Percentiles rank a stretch among this genome's conserved stretches.
Evolutionary conservation across 2,329 filamentous ascomycete genomes (phyloP).

Genomic region (Myriosclerotinia scirpicola): DNA sequence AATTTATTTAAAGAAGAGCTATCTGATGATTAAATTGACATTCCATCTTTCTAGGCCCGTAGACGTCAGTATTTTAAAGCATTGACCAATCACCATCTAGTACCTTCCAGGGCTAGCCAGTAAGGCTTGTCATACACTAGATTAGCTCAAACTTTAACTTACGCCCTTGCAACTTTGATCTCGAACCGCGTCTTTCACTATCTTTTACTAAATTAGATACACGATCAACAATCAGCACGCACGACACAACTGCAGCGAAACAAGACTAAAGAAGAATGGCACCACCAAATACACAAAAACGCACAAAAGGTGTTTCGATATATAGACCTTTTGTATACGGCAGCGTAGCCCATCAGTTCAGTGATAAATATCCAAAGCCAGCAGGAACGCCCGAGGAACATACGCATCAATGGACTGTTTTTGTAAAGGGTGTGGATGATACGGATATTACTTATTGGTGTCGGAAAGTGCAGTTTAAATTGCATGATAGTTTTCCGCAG

Average conservation of each 20-base stretch:
- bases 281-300: constrained; percentile 58
- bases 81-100: constrained; percentile 24
- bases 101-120: not conserved
- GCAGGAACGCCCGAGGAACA: constrained; percentile 80
- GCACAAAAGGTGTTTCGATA: constrained; percentile 65
- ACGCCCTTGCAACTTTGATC: not conserved
- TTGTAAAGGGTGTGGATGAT: constrained; percentile 85
- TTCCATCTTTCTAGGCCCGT: not conserved
- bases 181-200: constrained; percentile 5
- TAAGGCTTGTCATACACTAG: not conserved
- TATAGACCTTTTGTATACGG: constrained; percentile 70
- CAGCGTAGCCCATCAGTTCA: constrained; percentile 76
- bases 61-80: constrained; percentile 19
- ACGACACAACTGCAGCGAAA: not conserved
- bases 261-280: constrained; percentile 43
- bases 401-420: constrained; percentile 95
- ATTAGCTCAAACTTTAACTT: constrained; percentile 23
- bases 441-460: constrained; percentile 94
- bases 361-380: constrained; percentile 74
- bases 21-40: not conserved
- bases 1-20: not conserved
- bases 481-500: constrained; percentile 95
- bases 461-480: constrained; percentile 95
- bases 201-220: no score
- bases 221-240: not conserved